phyloP scores from a whole-genome alignment of 2,329 filamentous ascomycete species.

The Dryadomyces sulphureus region DNA sequence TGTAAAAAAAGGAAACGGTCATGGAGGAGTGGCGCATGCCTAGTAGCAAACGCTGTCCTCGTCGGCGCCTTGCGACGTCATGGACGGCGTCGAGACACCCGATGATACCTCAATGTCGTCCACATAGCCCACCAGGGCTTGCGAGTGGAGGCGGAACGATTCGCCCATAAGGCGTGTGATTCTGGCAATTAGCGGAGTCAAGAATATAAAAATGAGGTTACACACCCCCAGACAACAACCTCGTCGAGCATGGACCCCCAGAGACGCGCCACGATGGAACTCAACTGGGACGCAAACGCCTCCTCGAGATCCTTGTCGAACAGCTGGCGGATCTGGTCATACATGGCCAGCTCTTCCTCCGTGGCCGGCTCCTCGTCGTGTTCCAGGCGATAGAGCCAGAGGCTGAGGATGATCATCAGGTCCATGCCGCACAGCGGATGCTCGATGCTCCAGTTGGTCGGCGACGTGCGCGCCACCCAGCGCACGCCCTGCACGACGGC shows the following conservation, averaged over 20 bases:
- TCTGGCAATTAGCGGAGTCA: slow-evolving; percentile 36
- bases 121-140: slow-evolving; percentile 88
- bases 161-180: slow-evolving; percentile 95
- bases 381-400: slow-evolving; percentile 98
- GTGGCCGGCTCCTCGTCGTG: slow-evolving; percentile 88
- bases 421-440: slow-evolving; percentile 94
- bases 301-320: slow-evolving; percentile 86
- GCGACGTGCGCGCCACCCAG: slow-evolving; percentile 95
- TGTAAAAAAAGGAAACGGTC: slow-evolving; percentile 22
- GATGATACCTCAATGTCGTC: slow-evolving; percentile 62
- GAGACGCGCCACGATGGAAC: slow-evolving; percentile 84
- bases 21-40: slow-evolving; percentile 20
- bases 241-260: slow-evolving; percentile 99
- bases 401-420: slow-evolving; percentile 90
- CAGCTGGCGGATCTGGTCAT: slow-evolving; percentile 78
- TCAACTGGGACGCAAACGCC: slow-evolving; percentile 67
- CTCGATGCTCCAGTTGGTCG: slow-evolving; percentile 98
- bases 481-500: slow-evolving; percentile 87
- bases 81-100: slow-evolving; percentile 55
- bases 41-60: slow-evolving; percentile 56
- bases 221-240: slow-evolving; percentile 98
- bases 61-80: slow-evolving; percentile 56
- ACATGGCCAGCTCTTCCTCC: slow-evolving; percentile 75
- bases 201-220: slow-evolving; percentile 16
- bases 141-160: slow-evolving; percentile 91